Evolutionary conservation across 352 stramenopile genomes (phyloP).

Genomic region (Globisporangium solare): DNA sequence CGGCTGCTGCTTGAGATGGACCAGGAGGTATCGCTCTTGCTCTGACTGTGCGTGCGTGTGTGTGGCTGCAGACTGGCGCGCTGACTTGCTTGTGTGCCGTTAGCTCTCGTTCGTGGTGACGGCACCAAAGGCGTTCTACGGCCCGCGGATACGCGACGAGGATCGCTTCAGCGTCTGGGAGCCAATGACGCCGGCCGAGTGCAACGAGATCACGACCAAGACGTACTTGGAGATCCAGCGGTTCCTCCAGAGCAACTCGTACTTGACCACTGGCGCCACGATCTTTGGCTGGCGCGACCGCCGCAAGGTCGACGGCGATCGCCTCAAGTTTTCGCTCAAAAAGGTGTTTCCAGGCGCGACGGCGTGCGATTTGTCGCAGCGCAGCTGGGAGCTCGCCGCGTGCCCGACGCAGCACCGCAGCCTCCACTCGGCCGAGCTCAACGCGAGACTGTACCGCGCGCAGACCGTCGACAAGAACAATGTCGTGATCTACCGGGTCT

Average conservation of each 20-base stretch:
- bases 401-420: constrained; percentile 18
- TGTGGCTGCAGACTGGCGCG: too few species aligned
- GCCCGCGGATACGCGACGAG: not conserved
- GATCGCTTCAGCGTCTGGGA: constrained; percentile 7
- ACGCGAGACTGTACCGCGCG: constrained; percentile 26
- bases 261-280: constrained; percentile 35
- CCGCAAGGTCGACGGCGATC: constrained; percentile 26
- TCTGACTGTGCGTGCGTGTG: too few species aligned
- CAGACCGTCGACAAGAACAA: constrained; percentile 53
- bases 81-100: not conserved
- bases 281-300: constrained; percentile 54
- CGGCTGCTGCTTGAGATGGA: not conserved
- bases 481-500: constrained; percentile 45
- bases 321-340: constrained; percentile 51
- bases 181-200: not conserved
- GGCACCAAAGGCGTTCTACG: not conserved
- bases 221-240: constrained; percentile 3
- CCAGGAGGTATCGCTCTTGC: not conserved
- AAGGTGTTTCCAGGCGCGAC: constrained; percentile 37
- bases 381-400: constrained; percentile 34
- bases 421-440: constrained; percentile 43
- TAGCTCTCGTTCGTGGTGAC: constrained; percentile 3
- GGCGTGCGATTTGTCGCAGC: constrained; percentile 21
- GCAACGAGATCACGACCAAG: not conserved
- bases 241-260: constrained; percentile 14